phyloP scores from a whole-genome alignment of 1,284 basidiomycete species.

The Ustilago sp. region DNA sequence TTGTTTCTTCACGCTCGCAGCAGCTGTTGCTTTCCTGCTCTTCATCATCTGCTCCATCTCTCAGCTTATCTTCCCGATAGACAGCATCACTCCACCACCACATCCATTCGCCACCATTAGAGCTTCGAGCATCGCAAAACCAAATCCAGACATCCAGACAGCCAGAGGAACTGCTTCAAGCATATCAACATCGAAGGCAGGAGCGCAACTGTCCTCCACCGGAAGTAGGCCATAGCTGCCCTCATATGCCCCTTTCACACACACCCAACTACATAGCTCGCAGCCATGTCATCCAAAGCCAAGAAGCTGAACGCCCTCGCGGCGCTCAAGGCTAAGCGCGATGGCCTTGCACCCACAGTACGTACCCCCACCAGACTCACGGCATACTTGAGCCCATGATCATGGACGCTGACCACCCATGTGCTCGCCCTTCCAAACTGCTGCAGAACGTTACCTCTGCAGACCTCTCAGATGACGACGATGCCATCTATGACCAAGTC shows the following conservation, averaged over 20 bases:
- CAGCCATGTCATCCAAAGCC: constrained; percentile 50
- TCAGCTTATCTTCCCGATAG: neutral
- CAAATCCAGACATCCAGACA: neutral
- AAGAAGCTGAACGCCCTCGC: constrained; percentile 63
- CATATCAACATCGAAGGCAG: neutral
- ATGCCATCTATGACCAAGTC: constrained; percentile 86
- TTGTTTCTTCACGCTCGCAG: too few species aligned
- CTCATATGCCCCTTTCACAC: neutral
- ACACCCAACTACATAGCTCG: neutral
- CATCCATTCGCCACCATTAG: neutral
- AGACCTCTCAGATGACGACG: constrained; percentile 62
- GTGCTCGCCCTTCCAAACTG: neutral
- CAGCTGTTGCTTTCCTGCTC: neutral
- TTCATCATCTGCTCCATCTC: neutral
- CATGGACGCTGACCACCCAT: neutral
- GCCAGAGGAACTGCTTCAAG: neutral
- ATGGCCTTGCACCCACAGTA: constrained; percentile 46
- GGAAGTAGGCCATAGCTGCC: neutral
- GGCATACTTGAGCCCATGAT: neutral
- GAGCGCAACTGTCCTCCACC: neutral
- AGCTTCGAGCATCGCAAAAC: neutral
- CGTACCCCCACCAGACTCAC: constrained; percentile 2
- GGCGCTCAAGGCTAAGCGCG: constrained; percentile 65
- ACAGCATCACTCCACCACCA: neutral
- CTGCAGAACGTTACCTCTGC: constrained; percentile 23